Percentiles rank a stretch among this genome's conserved stretches.
phyloP scores from a whole-genome alignment of 805 yeast species.

The Zygosaccharomyces bisporus region DNA sequence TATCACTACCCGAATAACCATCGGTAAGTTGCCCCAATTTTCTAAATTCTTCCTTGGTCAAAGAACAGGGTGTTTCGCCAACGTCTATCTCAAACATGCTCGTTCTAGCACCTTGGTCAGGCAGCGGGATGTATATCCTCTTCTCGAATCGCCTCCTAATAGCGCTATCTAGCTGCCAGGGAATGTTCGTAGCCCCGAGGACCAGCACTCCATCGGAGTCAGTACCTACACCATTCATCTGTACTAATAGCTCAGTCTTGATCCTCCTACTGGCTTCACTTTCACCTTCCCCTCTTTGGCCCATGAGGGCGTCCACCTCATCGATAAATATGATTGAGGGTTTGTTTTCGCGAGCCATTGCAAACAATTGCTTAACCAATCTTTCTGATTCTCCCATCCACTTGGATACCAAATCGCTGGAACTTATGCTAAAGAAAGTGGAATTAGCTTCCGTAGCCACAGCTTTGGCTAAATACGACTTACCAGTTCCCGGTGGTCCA shows the following conservation, averaged over 20 bases:
- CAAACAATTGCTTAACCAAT: slow-evolving; percentile 87
- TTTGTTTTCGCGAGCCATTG: slow-evolving; percentile 93
- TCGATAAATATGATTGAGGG: slow-evolving; percentile 96
- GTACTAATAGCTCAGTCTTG: slow-evolving; percentile 91
- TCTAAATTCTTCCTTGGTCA: slow-evolving; percentile 68
- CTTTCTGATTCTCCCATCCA: slow-evolving; percentile 99
- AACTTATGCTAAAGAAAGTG: slow-evolving; percentile 93
- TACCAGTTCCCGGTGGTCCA: slow-evolving; percentile 98
- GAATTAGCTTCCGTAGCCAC: slow-evolving; percentile 98
- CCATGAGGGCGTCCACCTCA: slow-evolving; percentile 97
- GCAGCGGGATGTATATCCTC: slow-evolving; percentile 91
- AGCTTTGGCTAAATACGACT: slow-evolving; percentile 93
- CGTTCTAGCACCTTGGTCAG: slow-evolving; percentile 88
- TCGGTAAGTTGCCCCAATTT: slow-evolving; percentile 89
- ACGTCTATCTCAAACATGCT: slow-evolving; percentile 93
- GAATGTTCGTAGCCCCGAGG: slow-evolving; percentile 95
- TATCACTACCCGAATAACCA: slow-evolving; percentile 96
- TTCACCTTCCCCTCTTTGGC: slow-evolving; percentile 97
- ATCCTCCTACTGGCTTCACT: slow-evolving; percentile 95
- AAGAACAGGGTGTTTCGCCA: slow-evolving; percentile 80
- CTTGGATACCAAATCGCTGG: slow-evolving; percentile 91
- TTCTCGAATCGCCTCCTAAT: slow-evolving; percentile 94
- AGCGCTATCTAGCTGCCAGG: slow-evolving; percentile 98
- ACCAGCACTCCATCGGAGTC: slow-evolving; percentile 91
- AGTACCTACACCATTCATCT: slow-evolving; percentile 98